phyloP scores from a whole-genome alignment of 2,329 filamentous ascomycete species.

The Scedosporium dehoogii region DNA sequence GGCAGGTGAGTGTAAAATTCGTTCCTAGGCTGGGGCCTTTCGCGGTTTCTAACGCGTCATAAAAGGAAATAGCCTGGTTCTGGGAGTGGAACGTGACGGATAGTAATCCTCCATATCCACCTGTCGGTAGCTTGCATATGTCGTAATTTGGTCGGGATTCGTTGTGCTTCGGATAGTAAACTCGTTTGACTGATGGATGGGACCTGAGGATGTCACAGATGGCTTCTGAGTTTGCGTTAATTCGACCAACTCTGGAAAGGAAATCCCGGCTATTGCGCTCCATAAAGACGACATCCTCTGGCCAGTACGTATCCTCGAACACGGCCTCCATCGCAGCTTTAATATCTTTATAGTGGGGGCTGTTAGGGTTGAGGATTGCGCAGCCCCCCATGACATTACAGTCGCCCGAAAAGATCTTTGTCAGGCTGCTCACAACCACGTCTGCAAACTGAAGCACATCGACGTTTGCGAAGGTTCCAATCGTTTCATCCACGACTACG shows the following conservation, averaged over 20 bases:
- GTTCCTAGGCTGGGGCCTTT: constrained; percentile 94
- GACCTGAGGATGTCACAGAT: constrained; percentile 62
- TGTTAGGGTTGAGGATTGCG: constrained; percentile 51
- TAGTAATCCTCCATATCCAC: constrained; percentile 83
- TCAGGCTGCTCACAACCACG: constrained; percentile 86
- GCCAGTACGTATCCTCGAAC: constrained; percentile 88
- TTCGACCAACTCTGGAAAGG: constrained; percentile 66
- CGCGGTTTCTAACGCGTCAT: constrained; percentile 73
- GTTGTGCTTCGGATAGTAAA: constrained; percentile 82
- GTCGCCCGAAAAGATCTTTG: constrained; percentile 95
- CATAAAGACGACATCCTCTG: constrained; percentile 87
- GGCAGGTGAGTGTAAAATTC: constrained; percentile 88
- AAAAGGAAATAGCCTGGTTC: constrained; percentile 69
- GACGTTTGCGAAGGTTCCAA: constrained; percentile 93
- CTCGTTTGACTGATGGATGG: constrained; percentile 56
- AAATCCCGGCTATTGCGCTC: constrained; percentile 96
- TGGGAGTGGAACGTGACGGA: constrained; percentile 69
- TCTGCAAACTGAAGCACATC: constrained; percentile 86
- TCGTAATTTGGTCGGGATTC: constrained; percentile 67
- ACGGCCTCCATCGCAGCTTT: constrained; percentile 54
- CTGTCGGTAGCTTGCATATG: constrained; percentile 58
- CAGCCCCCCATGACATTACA: constrained; percentile 97
- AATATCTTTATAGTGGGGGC: constrained; percentile 60
- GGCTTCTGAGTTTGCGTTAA: constrained; percentile 77
- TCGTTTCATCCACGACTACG: constrained; percentile 89